Conservation (phyloP, 1,284 basidiomycete species). For the Gomphus bonarii region DNA sequence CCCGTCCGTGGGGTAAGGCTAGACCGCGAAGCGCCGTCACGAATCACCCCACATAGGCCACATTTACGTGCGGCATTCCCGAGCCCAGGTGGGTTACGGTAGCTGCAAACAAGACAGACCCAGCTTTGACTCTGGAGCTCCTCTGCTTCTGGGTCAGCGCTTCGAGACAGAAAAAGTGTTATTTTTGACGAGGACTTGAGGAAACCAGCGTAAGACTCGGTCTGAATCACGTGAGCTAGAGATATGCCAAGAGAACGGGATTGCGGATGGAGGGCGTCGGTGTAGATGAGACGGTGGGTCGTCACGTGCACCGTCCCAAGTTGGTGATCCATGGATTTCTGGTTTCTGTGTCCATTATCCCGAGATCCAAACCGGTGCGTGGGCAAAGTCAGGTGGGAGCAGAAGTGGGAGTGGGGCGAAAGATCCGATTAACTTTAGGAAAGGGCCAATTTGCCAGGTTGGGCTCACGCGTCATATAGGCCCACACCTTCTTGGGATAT, state of each 20-base stretch:
- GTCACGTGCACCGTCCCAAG: conserved; percentile 69
- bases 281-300: conserved; percentile 78
- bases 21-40: conserved; percentile 23
- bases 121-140: conserved; percentile 43
- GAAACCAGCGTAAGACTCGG: conserved; percentile 88
- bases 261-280: conserved; percentile 45
- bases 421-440: conserved; percentile 9
- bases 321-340: conserved; percentile 71
- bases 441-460: neutral
- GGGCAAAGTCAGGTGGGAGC: neutral
- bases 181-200: conserved; percentile 88
- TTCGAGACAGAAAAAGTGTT: conserved; percentile 51
- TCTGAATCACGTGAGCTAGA: conserved; percentile 61
- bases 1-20: conserved; percentile 9
- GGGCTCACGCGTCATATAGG: conserved; percentile 79
- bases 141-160: conserved; percentile 11
- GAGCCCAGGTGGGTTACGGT: conserved; percentile 63
- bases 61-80: conserved; percentile 57
- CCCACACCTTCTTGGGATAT: conserved; percentile 71
- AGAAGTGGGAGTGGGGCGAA: conserved; percentile 13
- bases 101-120: conserved; percentile 82
- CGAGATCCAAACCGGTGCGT: neutral
- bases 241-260: conserved; percentile 51
- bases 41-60: conserved; percentile 64
- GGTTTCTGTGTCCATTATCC: conserved; percentile 38